Conservation (phyloP, 495 filamentous ascomycete genomes). For the Lindgomyces ingoldianus region DNA sequence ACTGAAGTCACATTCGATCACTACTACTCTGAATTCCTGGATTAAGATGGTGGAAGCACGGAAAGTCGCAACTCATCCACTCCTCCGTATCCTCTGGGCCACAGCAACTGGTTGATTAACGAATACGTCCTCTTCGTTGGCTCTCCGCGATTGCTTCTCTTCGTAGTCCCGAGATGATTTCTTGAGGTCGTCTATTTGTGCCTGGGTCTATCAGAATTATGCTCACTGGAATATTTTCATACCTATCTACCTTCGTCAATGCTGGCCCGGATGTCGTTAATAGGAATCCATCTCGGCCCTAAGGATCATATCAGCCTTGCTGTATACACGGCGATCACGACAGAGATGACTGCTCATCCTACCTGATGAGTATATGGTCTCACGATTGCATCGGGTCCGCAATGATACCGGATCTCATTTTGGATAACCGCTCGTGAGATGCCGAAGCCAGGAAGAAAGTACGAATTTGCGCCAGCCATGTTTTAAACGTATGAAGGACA, state of each 20-base stretch:
- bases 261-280: conserved; percentile 40
- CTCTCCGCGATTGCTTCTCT: conserved; percentile 37
- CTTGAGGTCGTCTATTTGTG: conserved; percentile 43
- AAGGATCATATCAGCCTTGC: conserved; percentile 21
- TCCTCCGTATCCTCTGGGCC: conserved; percentile 24
- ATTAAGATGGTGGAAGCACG: not conserved
- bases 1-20: not conserved
- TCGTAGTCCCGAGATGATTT: conserved; percentile 39
- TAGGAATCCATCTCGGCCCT: conserved; percentile 45
- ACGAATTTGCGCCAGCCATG: conserved; percentile 34
- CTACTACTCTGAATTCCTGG: not conserved
- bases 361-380: conserved; percentile 42
- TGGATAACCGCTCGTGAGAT: conserved; percentile 44
- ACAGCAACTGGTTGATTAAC: conserved; percentile 39
- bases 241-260: conserved; percentile 38
- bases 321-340: conserved; percentile 2
- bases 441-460: conserved; percentile 43
- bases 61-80: conserved; percentile 5
- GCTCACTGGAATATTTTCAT: not conserved
- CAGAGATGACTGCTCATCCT: not conserved
- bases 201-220: conserved; percentile 26
- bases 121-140: conserved; percentile 32
- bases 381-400: conserved; percentile 42
- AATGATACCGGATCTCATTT: conserved; percentile 42
- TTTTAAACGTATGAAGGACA: not conserved